Evolutionary conservation across 139 green algal species (phyloP).

Genomic region (Chlorella sorokiniana): DNA sequence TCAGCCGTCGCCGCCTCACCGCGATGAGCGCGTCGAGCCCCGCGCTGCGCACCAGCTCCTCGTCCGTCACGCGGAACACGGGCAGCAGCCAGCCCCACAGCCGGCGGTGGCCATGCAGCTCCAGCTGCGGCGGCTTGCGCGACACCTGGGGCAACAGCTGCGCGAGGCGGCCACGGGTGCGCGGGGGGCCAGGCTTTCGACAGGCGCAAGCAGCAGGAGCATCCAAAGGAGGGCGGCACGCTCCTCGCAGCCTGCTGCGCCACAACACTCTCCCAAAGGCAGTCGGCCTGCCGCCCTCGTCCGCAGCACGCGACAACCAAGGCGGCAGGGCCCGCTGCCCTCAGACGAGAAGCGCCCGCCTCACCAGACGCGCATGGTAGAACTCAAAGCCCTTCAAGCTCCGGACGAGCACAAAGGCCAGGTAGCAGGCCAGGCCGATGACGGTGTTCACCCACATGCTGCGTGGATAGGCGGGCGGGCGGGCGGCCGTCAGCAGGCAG

Average conservation of each 20-base stretch:
- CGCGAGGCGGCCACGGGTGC: neutral
- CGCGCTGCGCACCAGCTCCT: conserved; percentile 52
- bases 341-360: too few relatives aligned
- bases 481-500: neutral
- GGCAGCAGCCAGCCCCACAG: conserved; percentile 53
- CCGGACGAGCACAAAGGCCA: conserved; percentile 40
- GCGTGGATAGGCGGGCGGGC: neutral
- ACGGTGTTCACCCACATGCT: conserved; percentile 39
- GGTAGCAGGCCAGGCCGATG: conserved; percentile 33
- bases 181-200: neutral
- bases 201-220: too few relatives aligned
- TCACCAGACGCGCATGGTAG: conserved; percentile 41
- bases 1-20: neutral
- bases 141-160: conserved; percentile 38
- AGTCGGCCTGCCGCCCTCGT: too few relatives aligned
- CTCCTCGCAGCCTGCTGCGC: too few relatives aligned
- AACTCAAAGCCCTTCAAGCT: conserved; percentile 32
- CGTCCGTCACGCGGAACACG: conserved; percentile 52
- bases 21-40: conserved; percentile 55
- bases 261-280: too few relatives aligned
- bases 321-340: too few relatives aligned
- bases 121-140: conserved; percentile 36
- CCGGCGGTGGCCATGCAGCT: conserved; percentile 26
- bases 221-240: too few relatives aligned
- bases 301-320: too few relatives aligned